A percentile compares a stretch with the other conserved stretches of the same genome.
These are phyloP conservation scores for Herpotrichia juniperi DNA, from an alignment of 2,329 filamentous ascomycete species.

Conservation along the genomic window DNA sequence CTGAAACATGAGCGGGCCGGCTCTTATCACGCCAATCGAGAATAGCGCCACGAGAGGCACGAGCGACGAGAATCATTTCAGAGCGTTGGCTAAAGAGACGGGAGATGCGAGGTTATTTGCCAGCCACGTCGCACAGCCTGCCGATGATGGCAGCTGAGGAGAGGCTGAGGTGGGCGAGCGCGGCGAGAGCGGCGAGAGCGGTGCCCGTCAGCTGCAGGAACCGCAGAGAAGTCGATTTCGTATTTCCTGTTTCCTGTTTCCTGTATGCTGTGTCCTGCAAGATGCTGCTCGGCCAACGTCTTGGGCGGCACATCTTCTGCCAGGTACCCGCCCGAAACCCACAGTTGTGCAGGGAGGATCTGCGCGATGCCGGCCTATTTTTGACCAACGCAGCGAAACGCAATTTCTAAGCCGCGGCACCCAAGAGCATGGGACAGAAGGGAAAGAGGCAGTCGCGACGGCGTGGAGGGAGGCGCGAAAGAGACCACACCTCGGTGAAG, in stretches of 20 bases:
- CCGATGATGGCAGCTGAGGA: background rate
- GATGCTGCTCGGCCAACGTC: too few relatives aligned
- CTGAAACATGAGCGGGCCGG: slow-evolving; percentile 17
- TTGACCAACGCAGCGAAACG: slow-evolving; percentile 41
- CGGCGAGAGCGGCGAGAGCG: slow-evolving; percentile 3
- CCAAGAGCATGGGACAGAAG: slow-evolving; percentile 7
- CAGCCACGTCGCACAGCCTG: background rate
- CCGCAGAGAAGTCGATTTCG: too few relatives aligned
- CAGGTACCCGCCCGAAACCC: slow-evolving; percentile 33
- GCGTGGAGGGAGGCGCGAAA: background rate
- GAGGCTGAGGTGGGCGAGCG: slow-evolving; percentile 2
- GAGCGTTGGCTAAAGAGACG: too few relatives aligned
- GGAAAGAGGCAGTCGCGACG: background rate
- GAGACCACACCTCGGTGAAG: background rate
- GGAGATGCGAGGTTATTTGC: background rate
- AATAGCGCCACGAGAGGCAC: background rate
- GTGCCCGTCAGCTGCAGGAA: slow-evolving; percentile 16
- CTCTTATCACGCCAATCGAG: slow-evolving; percentile 22
- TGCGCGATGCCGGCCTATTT: slow-evolving; percentile 36
- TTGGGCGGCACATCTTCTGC: too few relatives aligned
- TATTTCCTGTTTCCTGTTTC: too few relatives aligned
- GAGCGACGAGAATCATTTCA: slow-evolving; percentile 1
- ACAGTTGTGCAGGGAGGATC: slow-evolving; percentile 38
- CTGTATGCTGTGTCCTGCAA: too few relatives aligned
- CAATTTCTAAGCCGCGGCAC: slow-evolving; percentile 26